These are phyloP conservation scores for Yarrowia bubula DNA, from an alignment of 805 yeast genomes.

Conservation along the genomic window DNA sequence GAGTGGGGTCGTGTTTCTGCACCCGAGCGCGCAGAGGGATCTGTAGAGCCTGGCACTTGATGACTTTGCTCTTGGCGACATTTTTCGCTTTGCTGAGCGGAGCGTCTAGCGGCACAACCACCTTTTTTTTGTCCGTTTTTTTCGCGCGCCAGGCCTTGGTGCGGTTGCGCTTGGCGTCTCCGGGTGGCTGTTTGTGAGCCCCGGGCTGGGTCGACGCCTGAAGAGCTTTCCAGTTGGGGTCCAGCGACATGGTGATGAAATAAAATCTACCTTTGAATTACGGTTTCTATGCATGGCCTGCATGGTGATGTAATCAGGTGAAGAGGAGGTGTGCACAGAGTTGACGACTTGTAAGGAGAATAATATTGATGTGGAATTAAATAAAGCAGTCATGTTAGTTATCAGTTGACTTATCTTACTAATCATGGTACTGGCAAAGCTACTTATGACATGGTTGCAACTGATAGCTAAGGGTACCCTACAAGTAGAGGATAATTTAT, in stretches of 20 bases:
- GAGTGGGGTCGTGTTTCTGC: conserved; percentile 1
- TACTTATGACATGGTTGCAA: no score
- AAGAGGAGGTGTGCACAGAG: not conserved
- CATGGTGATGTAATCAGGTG: not conserved
- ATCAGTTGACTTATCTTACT: no score
- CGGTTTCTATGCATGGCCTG: not conserved
- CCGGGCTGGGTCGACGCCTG: not conserved
- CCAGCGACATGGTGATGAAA: conserved; percentile 8
- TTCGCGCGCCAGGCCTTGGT: conserved; percentile 18
- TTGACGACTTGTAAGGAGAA: no score
- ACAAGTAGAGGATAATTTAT: no score
- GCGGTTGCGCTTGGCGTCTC: conserved; percentile 18
- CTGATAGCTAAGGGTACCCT: no score
- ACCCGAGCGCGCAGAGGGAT: conserved; percentile 1
- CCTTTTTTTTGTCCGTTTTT: not conserved
- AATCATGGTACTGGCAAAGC: no score
- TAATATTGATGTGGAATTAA: no score
- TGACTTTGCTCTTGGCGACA: not conserved
- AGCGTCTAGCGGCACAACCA: not conserved
- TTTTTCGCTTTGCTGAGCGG: not conserved
- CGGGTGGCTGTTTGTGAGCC: not conserved
- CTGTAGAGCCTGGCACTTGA: conserved; percentile 21
- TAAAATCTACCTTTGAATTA: not conserved
- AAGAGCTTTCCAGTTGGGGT: not conserved
- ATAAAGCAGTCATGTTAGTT: no score